Evolutionary conservation across 2,329 filamentous ascomycete genomes (phyloP).

Genomic region (Ascochyta lentis): DNA sequence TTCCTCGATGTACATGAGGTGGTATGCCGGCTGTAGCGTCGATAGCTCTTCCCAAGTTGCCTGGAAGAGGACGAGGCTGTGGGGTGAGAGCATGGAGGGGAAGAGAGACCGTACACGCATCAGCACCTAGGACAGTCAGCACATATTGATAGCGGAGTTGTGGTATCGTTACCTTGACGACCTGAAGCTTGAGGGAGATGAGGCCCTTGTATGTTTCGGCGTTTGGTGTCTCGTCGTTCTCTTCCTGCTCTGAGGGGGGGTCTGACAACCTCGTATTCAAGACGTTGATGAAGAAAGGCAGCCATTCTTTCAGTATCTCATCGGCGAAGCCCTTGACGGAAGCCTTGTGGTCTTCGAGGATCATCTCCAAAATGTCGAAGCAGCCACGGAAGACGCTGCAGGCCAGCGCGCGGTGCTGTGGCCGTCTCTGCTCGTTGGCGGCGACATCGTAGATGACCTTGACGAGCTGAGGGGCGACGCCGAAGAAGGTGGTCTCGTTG

Average conservation of each 20-base stretch:
- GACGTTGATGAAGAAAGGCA: slow-evolving; percentile 83
- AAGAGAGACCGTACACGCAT: slow-evolving; percentile 89
- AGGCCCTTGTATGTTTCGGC: slow-evolving; percentile 79
- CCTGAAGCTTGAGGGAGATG: slow-evolving; percentile 87
- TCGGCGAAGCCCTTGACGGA: slow-evolving; percentile 90
- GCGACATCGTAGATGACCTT: slow-evolving; percentile 84
- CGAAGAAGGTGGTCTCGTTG: slow-evolving; percentile 94
- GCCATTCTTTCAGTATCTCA: slow-evolving; percentile 82
- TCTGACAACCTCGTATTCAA: slow-evolving; percentile 76
- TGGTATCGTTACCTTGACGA: slow-evolving; percentile 69
- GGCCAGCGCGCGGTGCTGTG: slow-evolving; percentile 80
- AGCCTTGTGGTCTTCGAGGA: slow-evolving; percentile 88
- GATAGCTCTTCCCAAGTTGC: slow-evolving; percentile 89
- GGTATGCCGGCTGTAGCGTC: slow-evolving; percentile 73
- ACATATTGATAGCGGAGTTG: slow-evolving; percentile 2
- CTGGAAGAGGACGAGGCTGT: slow-evolving; percentile 83
- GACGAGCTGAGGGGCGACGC: slow-evolving; percentile 83
- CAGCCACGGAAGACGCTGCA: slow-evolving; percentile 89
- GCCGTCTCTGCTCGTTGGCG: slow-evolving; percentile 74
- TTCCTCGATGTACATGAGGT: slow-evolving; percentile 83
- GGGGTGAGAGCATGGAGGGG: slow-evolving; percentile 78
- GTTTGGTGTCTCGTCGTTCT: slow-evolving; percentile 59
- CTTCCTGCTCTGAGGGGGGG: slow-evolving; percentile 63
- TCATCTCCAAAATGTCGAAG: slow-evolving; percentile 95
- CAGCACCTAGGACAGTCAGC: slow-evolving; percentile 64